Evolutionary conservation across 2,329 filamentous ascomycete genomes (phyloP).

Genomic region (Pseudocercospora eumusae): DNA sequence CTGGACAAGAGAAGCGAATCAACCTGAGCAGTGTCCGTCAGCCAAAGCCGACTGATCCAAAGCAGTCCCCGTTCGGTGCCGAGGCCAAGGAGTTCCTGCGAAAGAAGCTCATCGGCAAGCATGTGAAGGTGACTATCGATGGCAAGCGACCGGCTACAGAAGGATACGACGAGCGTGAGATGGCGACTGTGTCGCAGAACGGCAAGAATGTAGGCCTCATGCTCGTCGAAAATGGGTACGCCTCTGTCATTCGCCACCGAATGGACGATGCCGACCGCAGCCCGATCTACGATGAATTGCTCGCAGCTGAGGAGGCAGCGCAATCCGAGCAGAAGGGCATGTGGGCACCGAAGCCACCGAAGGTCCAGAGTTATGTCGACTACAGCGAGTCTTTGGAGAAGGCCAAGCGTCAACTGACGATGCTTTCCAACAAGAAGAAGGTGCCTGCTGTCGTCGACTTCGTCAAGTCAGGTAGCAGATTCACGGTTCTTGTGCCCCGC

Average conservation of each 20-base stretch:
- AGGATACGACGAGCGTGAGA: constrained; percentile 90
- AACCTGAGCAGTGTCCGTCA: constrained; percentile 91
- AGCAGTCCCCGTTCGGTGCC: constrained; percentile 83
- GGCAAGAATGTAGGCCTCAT: constrained; percentile 83
- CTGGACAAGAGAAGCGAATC: constrained; percentile 82
- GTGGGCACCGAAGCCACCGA: constrained; percentile 87
- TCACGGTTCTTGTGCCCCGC: constrained; percentile 85
- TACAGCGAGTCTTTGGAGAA: constrained; percentile 92
- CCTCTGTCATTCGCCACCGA: constrained; percentile 89
- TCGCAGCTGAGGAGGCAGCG: constrained; percentile 76
- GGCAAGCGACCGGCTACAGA: constrained; percentile 87
- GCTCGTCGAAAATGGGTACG: constrained; percentile 90
- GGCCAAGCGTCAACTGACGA: constrained; percentile 88
- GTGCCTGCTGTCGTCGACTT: constrained; percentile 94
- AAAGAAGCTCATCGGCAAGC: constrained; percentile 93
- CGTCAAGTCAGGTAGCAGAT: constrained; percentile 94
- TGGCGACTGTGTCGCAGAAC: constrained; percentile 80
- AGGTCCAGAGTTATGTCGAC: constrained; percentile 79
- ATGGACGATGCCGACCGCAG: constrained; percentile 93
- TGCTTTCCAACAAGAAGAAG: constrained; percentile 86
- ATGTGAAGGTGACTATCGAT: constrained; percentile 84
- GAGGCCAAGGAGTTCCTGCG: constrained; percentile 96
- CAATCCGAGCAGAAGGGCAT: constrained; percentile 90
- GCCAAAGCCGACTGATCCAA: constrained; percentile 82
- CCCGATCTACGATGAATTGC: constrained; percentile 86